A percentile compares a stretch with the other conserved stretches of the same genome.
phyloP scores from a whole-genome alignment of 2,329 filamentous ascomycete genomes.

The Keithomyces neogunnii region DNA sequence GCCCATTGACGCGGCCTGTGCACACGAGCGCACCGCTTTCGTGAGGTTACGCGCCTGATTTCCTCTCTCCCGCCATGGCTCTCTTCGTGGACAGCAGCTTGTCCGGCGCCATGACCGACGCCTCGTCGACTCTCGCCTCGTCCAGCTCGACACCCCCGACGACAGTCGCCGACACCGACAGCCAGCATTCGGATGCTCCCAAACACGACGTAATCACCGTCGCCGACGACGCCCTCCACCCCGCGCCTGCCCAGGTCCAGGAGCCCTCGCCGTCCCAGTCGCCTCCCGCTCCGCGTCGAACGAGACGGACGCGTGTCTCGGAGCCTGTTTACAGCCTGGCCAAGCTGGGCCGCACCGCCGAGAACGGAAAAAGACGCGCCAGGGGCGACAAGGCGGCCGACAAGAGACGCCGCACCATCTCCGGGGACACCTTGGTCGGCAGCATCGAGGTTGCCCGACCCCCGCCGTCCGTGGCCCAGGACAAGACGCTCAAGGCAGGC shows the following conservation, averaged over 20 bases:
- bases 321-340: slow-evolving; percentile 60
- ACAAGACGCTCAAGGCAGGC: slow-evolving; percentile 4
- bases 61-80: slow-evolving; percentile 17
- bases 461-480: slow-evolving; percentile 7
- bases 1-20: slow-evolving; percentile 4
- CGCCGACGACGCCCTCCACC: slow-evolving; percentile 15
- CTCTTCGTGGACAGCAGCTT: slow-evolving; percentile 26
- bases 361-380: slow-evolving; percentile 47
- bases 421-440: slow-evolving; percentile 28
- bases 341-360: slow-evolving; percentile 51
- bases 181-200: slow-evolving; percentile 39
- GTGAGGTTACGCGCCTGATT: background rate
- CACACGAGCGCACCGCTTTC: background rate
- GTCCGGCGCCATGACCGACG: slow-evolving; percentile 24
- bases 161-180: slow-evolving; percentile 54
- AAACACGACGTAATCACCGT: slow-evolving; percentile 30
- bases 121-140: slow-evolving; percentile 45
- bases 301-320: slow-evolving; percentile 45
- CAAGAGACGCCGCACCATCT: slow-evolving; percentile 37
- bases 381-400: slow-evolving; percentile 40
- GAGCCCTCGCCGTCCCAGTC: slow-evolving; percentile 10
- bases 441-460: slow-evolving; percentile 15
- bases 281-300: slow-evolving; percentile 30
- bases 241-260: slow-evolving; percentile 18
- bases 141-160: slow-evolving; percentile 58